Conservation (phyloP, 108 stramenopile genomes). For the Nitzschia palea region DNA sequence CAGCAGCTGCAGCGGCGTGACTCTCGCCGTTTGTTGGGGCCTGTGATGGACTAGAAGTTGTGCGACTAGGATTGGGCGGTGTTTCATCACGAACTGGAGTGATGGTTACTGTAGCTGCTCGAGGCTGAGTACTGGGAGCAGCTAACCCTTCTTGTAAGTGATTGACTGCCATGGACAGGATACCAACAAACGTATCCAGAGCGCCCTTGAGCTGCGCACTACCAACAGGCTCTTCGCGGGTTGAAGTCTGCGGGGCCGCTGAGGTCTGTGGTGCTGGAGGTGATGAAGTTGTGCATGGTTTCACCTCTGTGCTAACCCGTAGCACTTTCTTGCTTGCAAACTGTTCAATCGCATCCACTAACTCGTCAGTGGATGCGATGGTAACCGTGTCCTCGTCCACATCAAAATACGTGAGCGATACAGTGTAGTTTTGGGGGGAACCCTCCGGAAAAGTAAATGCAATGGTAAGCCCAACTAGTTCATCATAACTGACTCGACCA, state of each 20-base stretch:
- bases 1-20: not conserved
- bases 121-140: not conserved
- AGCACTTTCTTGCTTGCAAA: slow-evolving; percentile 41
- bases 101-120: not conserved
- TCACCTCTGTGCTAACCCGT: slow-evolving; percentile 51
- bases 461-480: slow-evolving; percentile 44
- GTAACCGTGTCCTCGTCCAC: slow-evolving; percentile 70
- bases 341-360: slow-evolving; percentile 69
- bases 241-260: slow-evolving; percentile 10
- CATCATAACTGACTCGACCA: slow-evolving; percentile 47
- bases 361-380: slow-evolving; percentile 64
- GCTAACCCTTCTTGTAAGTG: slow-evolving; percentile 16
- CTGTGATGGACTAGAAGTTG: not conserved
- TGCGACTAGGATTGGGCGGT: not conserved
- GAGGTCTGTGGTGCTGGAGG: not conserved
- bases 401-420: slow-evolving; percentile 65
- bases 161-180: slow-evolving; percentile 31
- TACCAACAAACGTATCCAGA: slow-evolving; percentile 26
- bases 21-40: not conserved
- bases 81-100: not conserved
- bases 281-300: slow-evolving; percentile 8
- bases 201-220: slow-evolving; percentile 10
- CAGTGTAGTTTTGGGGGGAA: slow-evolving; percentile 12
- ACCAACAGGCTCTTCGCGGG: not conserved
- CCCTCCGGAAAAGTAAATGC: slow-evolving; percentile 37